Conservation (phyloP, 1,284 basidiomycete species). For the Ceratobasidium sp. region DNA sequence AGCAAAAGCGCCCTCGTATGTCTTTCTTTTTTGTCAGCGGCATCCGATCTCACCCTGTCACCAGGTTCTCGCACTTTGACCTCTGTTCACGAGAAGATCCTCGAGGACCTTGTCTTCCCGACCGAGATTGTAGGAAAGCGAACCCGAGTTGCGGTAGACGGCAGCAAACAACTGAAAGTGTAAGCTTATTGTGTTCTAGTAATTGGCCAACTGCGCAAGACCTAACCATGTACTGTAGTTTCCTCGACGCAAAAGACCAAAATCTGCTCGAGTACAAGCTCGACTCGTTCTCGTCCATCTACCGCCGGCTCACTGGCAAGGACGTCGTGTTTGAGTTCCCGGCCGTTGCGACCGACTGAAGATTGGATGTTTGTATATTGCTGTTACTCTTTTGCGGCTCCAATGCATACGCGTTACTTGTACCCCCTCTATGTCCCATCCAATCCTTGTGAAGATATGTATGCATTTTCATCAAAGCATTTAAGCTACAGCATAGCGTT, state of each 20-base stretch:
- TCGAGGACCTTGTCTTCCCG: constrained; percentile 99
- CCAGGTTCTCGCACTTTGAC: constrained; percentile 90
- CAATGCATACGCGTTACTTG: constrained; percentile 44
- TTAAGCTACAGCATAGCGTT: no score
- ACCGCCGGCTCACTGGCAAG: constrained; percentile 94
- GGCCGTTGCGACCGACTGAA: constrained; percentile 55
- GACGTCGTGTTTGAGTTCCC: constrained; percentile 93
- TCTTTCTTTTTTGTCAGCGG: not conserved
- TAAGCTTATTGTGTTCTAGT: constrained; percentile 61
- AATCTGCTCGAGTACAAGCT: constrained; percentile 99
- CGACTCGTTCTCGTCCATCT: constrained; percentile 94
- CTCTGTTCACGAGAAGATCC: constrained; percentile 96
- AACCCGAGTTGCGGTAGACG: constrained; percentile 90
- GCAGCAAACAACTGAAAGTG: constrained; percentile 95
- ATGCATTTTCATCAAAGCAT: not conserved
- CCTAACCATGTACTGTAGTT: constrained; percentile 63
- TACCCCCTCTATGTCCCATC: constrained; percentile 31
- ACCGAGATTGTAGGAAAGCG: constrained; percentile 99
- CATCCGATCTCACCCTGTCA: not conserved
- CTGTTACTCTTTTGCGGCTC: constrained; percentile 42
- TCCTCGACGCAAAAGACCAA: constrained; percentile 98
- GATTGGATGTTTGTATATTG: constrained; percentile 14
- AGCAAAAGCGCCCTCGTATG: constrained; percentile 93
- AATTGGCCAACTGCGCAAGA: no score
- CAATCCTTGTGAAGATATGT: constrained; percentile 35